These are phyloP conservation scores for Knufia fluminis DNA, from an alignment of 2,329 filamentous ascomycete species.

Conservation along the genomic window DNA sequence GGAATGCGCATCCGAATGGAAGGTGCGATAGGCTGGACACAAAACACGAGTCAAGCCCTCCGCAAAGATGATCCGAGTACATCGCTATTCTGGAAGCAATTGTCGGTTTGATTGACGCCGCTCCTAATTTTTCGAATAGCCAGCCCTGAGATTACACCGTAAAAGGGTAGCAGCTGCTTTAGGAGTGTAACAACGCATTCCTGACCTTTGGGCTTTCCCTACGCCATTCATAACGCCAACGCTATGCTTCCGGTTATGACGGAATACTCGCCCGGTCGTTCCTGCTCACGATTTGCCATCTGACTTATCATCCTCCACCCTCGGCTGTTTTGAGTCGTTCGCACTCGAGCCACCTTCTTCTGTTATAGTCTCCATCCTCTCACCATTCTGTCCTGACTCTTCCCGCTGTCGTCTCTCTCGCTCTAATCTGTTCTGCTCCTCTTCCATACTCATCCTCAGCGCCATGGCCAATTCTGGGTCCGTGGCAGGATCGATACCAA, in stretches of 20 bases:
- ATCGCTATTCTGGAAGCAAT: too few relatives aligned
- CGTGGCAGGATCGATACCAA: slow-evolving; percentile 80
- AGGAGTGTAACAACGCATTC: background rate
- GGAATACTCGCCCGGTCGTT: background rate
- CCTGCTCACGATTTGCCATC: slow-evolving; percentile 9
- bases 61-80: too few relatives aligned
- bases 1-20: too few relatives aligned
- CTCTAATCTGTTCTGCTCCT: slow-evolving; percentile 90
- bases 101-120: too few relatives aligned
- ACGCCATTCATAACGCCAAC: slow-evolving; percentile 1
- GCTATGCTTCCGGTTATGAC: background rate
- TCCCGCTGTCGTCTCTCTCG: slow-evolving; percentile 68
- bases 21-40: too few relatives aligned
- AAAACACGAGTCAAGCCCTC: too few relatives aligned
- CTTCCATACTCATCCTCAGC: slow-evolving; percentile 93
- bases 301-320: slow-evolving; percentile 22
- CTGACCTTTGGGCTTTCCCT: background rate
- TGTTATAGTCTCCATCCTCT: slow-evolving; percentile 63
- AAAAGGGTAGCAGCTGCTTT: too few relatives aligned
- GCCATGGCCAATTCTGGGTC: slow-evolving; percentile 93
- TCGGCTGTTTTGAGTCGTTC: slow-evolving; percentile 20
- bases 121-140: too few relatives aligned
- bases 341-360: slow-evolving; percentile 47
- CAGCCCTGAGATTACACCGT: too few relatives aligned
- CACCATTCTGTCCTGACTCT: slow-evolving; percentile 54